Conservation (phyloP, 2,329 filamentous ascomycete species). For the Allantophomopsis lycopodina region DNA sequence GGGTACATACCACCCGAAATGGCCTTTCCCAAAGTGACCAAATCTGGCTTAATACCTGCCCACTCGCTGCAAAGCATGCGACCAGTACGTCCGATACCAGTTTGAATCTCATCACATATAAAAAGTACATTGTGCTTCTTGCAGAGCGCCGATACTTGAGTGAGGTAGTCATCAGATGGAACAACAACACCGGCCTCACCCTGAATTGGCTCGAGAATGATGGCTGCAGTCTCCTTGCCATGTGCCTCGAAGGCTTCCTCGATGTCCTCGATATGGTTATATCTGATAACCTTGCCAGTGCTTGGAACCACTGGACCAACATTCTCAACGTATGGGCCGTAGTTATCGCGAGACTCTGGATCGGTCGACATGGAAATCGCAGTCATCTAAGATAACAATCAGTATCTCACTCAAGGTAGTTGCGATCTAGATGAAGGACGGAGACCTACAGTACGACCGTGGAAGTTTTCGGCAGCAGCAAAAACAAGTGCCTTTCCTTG, state of each 20-base stretch:
- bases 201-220: slow-evolving; percentile 89
- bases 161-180: slow-evolving; percentile 74
- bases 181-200: slow-evolving; percentile 93
- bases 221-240: slow-evolving; percentile 74
- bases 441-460: slow-evolving; percentile 71
- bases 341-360: slow-evolving; percentile 85
- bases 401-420: no score
- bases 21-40: slow-evolving; percentile 86
- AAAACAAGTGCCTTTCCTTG: slow-evolving; percentile 71
- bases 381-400: slow-evolving; percentile 13
- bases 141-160: slow-evolving; percentile 66
- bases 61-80: slow-evolving; percentile 80
- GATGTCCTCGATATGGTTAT: slow-evolving; percentile 73
- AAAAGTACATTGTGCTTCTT: slow-evolving; percentile 85
- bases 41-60: slow-evolving; percentile 83
- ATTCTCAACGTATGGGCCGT: slow-evolving; percentile 87
- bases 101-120: slow-evolving; percentile 96
- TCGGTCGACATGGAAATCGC: slow-evolving; percentile 93
- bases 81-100: slow-evolving; percentile 87
- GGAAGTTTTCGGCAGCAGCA: slow-evolving; percentile 80
- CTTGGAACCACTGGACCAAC: slow-evolving; percentile 65
- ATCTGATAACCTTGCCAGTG: slow-evolving; percentile 73
- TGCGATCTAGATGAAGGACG: no score
- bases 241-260: slow-evolving; percentile 68
- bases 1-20: slow-evolving; percentile 98